Evolutionary conservation across 2,329 filamentous ascomycete genomes (phyloP), one percentile per base, ranked within the genome.

Genomic region (Ampelomyces quisqualis): DNA sequence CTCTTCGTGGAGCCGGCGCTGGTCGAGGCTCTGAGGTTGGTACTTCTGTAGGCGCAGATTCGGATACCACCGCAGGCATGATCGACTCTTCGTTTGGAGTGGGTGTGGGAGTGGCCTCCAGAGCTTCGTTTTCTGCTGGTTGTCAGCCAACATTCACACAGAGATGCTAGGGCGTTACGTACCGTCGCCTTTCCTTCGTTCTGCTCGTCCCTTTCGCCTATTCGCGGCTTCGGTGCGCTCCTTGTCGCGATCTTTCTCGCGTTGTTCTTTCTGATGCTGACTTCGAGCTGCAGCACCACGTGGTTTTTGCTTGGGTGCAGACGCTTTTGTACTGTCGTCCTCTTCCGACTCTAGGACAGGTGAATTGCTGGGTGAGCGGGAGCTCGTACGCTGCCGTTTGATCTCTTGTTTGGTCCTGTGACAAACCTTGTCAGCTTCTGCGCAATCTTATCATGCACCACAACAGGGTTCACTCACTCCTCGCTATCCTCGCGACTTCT

Each of bases 401-500:
- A 80, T 70, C 46, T 76, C 80, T 50, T 84, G 79, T 43, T 80
- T 82, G 63, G 84, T 84, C 55, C 89, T 95, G 57, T 47, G 51
- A 35, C 42, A 60, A 57, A 60, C 45, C 45, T 55, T 59, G 62
- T 68, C 47, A 68, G 57, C 44, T 35, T 13, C 19, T 22, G n/a
- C 40, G 18, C 22, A 27, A 5, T 35, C 26, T 30, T n/a, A 20
- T 31, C 19, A 35, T 42, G 26, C 24, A 32, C 7, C 7, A 40
- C 29, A 50, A 40, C 41, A 38, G 49, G 35, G 38, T 40, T 40
- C 19, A 81, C 89, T 70, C 77, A 97, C 91, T 95, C 88, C 78
- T 96, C 90, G 62, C 89, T 95, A 47, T 93, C 89, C 60, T 93
- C 95, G 48, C 91, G 81, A 47, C 84, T 85, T 60, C 93, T 78